Percentiles rank a stretch among this genome's conserved stretches.
These are phyloP conservation scores for Starmerella floris DNA, from an alignment of 805 yeast genomes.

Conservation along the genomic window DNA sequence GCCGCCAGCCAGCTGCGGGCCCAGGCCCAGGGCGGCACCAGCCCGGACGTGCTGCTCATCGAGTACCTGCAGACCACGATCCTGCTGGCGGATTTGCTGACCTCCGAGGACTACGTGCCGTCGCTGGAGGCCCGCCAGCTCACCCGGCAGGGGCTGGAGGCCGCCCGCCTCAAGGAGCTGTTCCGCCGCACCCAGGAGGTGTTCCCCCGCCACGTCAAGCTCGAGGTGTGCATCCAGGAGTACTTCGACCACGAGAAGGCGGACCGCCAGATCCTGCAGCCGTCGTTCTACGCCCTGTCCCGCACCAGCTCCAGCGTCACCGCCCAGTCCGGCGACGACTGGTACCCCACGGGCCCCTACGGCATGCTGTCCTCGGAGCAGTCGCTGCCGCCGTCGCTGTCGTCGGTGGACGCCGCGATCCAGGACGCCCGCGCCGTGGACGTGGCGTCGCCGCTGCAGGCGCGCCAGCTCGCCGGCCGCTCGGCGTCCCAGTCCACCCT, in stretches of 20 bases:
- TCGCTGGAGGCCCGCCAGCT: neutral
- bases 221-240: neutral
- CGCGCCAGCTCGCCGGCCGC: neutral
- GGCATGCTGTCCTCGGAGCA: neutral
- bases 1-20: neutral
- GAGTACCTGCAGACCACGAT: neutral
- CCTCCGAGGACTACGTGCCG: neutral
- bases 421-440: neutral
- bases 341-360: conserved; percentile 3
- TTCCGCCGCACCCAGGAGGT: neutral
- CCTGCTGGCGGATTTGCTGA: neutral
- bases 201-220: neutral
- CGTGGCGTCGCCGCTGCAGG: neutral
- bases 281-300: neutral
- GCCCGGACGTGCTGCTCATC: neutral
- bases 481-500: no score
- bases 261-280: neutral
- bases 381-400: neutral
- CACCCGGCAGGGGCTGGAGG: neutral
- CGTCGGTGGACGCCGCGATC: neutral
- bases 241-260: neutral
- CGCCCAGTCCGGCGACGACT: neutral
- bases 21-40: neutral
- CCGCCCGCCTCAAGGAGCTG: neutral
- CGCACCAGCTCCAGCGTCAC: neutral